A percentile compares a stretch with the other conserved stretches of the same genome.
Conservation (phyloP, 2,329 filamentous ascomycete genomes). For the Ceratocystis albifundus region DNA sequence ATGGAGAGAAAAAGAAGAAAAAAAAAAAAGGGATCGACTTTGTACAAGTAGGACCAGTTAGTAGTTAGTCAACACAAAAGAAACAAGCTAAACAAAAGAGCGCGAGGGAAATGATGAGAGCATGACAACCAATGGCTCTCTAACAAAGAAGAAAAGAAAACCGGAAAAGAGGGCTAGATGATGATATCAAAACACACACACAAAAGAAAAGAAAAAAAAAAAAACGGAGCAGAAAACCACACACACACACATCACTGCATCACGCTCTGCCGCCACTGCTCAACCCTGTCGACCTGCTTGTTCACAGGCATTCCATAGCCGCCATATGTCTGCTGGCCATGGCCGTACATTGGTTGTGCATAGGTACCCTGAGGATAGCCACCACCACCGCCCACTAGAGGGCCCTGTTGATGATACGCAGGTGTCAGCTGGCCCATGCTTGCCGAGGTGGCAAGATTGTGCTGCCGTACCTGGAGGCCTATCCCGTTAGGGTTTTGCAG, state of each 20-base stretch:
- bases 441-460: constrained; percentile 28
- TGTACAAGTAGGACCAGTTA: neutral
- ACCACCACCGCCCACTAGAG: neutral
- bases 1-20: neutral
- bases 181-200: constrained; percentile 2
- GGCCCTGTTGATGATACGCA: neutral
- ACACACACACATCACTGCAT: constrained; percentile 22
- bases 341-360: constrained; percentile 23
- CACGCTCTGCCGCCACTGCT: constrained; percentile 36
- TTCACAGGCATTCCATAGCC: constrained; percentile 21
- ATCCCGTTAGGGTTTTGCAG: neutral
- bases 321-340: constrained; percentile 16
- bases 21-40: neutral
- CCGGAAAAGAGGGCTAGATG: neutral
- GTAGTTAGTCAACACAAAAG: neutral
- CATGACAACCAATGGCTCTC: neutral
- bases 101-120: neutral
- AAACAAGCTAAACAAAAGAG: neutral
- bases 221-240: neutral
- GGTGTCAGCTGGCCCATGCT: constrained; percentile 17
- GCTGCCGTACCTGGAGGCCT: constrained; percentile 22
- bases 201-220: neutral
- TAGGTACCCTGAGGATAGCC: constrained; percentile 14
- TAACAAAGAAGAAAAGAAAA: constrained; percentile 6
- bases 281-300: constrained; percentile 30